Base-by-base conservation (phyloP, 805 yeast species). In the Candida parachauliodes region DNA sequence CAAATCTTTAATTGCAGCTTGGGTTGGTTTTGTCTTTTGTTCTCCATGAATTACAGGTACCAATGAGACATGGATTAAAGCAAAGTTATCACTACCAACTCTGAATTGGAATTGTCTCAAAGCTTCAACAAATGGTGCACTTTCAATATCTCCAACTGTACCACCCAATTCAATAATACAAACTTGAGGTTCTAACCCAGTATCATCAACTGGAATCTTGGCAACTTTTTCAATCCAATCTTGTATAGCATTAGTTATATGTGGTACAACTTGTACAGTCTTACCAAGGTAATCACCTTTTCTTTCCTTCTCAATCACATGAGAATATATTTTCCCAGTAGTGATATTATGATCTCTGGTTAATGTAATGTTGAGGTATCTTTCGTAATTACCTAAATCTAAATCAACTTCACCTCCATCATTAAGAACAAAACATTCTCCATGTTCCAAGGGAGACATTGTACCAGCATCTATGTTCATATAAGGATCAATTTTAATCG, bases 391-490 rank as follows among this genome's bases (percentile, higher is more conserved):
- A 60, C 99, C 99, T 50, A 93, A 73, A 69, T 93, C 99, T 59
- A 93, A 77, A 68, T 93, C 99, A 32, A 91, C 96, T 68, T 93
- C 99, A 53, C 98, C 99, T 62, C 99, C 99, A 60, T 93, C 99
- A 62, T 91, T 86, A 57, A 93, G 74, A 37, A 93, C 98, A 60
- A 93, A 93, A 60, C 96, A 95, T 66, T 93, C 99, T 52, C 99
- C 98, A 60, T 93, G 99, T 65, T 93, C 99, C 58, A 93, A 72
- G 16, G 99, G 99, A 28, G 96, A 87, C 99, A 93, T 93, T 31
- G 99, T 93, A 54, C 99, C 99, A 27, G 99, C 99, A 70, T 93
- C 99, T 51, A 93, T 88, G 69, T 93, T 93, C 95, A 93, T 86
- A 68, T 93, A 93, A 28, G 99, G 99, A 70, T 93, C 99, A 55